phyloP scores from a whole-genome alignment of 352 stramenopile species.

The Phytophthora tubulina region DNA sequence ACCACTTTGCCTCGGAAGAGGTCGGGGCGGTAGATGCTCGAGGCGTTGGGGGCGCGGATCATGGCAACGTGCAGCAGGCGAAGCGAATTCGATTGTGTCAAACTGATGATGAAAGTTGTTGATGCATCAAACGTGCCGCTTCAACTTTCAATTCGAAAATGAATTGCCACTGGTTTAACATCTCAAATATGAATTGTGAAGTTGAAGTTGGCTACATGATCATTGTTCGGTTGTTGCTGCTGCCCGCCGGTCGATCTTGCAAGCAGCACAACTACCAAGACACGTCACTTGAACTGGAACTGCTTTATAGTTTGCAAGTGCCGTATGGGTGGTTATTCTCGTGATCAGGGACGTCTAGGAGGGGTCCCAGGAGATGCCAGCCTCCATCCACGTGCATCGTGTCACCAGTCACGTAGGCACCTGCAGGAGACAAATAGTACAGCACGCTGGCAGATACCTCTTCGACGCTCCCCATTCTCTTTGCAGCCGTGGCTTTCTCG shows the following conservation, averaged over 20 bases:
- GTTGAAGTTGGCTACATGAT: constrained; percentile 3
- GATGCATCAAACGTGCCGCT: constrained; percentile 27
- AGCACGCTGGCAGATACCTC: constrained; percentile 89
- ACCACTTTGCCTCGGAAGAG: constrained; percentile 86
- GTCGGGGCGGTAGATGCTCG: constrained; percentile 69
- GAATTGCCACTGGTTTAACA: constrained; percentile 21
- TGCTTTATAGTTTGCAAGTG: constrained; percentile 58
- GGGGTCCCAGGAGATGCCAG: constrained; percentile 62
- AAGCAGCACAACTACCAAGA: background rate
- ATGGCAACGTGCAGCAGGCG: constrained; percentile 12
- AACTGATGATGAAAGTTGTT: constrained; percentile 16
- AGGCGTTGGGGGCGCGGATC: constrained; percentile 62
- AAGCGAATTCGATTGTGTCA: constrained; percentile 30
- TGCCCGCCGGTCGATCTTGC: too few relatives aligned
- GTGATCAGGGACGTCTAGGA: constrained; percentile 84
- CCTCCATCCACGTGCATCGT: constrained; percentile 93
- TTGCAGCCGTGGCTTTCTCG: constrained; percentile 74
- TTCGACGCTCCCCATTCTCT: constrained; percentile 92
- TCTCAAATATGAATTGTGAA: constrained; percentile 39
- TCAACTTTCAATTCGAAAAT: constrained; percentile 32
- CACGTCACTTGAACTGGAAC: background rate
- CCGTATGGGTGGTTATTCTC: constrained; percentile 88
- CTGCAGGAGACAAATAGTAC: constrained; percentile 91
- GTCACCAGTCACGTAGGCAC: constrained; percentile 91
- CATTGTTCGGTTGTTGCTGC: too few relatives aligned